A percentile compares a stretch with the other conserved stretches of the same genome.
Evolutionary conservation across 2,329 filamentous ascomycete genomes (phyloP).

Genomic region (Curvularia eragrostidis): DNA sequence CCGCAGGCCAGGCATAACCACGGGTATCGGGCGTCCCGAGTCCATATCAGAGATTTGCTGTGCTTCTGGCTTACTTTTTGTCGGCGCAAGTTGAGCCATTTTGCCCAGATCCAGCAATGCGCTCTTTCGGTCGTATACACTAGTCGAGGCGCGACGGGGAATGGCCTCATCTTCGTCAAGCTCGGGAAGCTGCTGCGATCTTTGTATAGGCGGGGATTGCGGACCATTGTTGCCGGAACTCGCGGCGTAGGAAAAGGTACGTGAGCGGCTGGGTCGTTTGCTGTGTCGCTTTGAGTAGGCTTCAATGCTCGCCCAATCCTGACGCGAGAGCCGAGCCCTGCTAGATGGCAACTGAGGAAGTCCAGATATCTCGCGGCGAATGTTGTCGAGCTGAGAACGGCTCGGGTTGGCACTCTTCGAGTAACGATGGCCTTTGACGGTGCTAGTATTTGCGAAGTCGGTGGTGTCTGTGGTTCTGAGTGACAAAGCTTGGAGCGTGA

Average conservation of each 20-base stretch:
- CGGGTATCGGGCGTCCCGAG: constrained; percentile 9
- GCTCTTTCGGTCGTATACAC: constrained; percentile 45
- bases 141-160: constrained; percentile 46
- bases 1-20: constrained; percentile 20
- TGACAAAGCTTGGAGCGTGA: constrained; percentile 30
- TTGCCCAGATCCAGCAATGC: constrained; percentile 37
- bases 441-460: constrained; percentile 7
- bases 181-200: constrained; percentile 40
- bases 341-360: constrained; percentile 41
- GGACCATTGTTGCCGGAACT: constrained; percentile 14
- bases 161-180: constrained; percentile 45
- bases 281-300: constrained; percentile 40
- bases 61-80: constrained; percentile 20
- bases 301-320: constrained; percentile 46
- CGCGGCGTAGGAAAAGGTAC: constrained; percentile 26
- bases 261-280: constrained; percentile 29
- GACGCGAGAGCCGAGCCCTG: constrained; percentile 42
- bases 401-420: constrained; percentile 23
- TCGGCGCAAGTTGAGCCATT: constrained; percentile 17
- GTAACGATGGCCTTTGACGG: constrained; percentile 17
- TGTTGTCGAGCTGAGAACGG: constrained; percentile 34
- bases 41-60: not conserved
- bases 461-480: constrained; percentile 24
- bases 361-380: constrained; percentile 39
- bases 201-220: constrained; percentile 34